phyloP scores from a whole-genome alignment of 2,329 filamentous ascomycete genomes.

The Macroventuria anomochaeta region DNA sequence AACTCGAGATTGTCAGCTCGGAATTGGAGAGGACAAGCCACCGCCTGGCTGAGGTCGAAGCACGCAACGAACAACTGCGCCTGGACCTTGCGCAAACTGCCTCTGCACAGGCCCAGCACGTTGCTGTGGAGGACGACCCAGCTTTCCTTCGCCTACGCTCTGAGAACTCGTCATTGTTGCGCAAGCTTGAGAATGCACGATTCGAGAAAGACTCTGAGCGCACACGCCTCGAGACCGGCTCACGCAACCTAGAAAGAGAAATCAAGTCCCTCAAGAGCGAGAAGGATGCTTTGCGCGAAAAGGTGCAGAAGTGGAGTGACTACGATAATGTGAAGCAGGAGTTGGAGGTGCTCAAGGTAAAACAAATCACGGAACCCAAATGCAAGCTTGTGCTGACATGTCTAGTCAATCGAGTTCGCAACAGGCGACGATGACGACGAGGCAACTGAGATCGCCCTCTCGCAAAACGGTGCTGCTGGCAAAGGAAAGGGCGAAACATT shows the following conservation, averaged over 20 bases:
- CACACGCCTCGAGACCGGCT: conserved; percentile 74
- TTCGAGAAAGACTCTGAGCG: conserved; percentile 85
- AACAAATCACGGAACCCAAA: background rate
- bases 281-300: conserved; percentile 77
- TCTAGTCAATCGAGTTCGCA: conserved; percentile 88
- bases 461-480: conserved; percentile 56
- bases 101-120: conserved; percentile 68
- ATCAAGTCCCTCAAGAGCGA: conserved; percentile 77
- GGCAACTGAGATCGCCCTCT: conserved; percentile 41
- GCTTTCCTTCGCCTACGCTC: conserved; percentile 85
- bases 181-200: conserved; percentile 82
- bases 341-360: conserved; percentile 85
- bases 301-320: conserved; percentile 87
- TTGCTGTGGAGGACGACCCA: conserved; percentile 84
- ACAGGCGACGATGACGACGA: conserved; percentile 75
- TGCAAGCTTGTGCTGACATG: conserved; percentile 19
- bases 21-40: conserved; percentile 90
- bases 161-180: conserved; percentile 89
- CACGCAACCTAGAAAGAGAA: conserved; percentile 82
- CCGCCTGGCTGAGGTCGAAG: conserved; percentile 87
- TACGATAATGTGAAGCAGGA: conserved; percentile 98
- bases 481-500: conserved; percentile 78
- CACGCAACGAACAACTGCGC: conserved; percentile 90
- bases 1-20: conserved; percentile 90
- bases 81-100: conserved; percentile 89